A percentile compares a stretch with the other conserved stretches of the same genome.
Conservation (phyloP, 257 asterid species). For the Petunia axillaris region DNA sequence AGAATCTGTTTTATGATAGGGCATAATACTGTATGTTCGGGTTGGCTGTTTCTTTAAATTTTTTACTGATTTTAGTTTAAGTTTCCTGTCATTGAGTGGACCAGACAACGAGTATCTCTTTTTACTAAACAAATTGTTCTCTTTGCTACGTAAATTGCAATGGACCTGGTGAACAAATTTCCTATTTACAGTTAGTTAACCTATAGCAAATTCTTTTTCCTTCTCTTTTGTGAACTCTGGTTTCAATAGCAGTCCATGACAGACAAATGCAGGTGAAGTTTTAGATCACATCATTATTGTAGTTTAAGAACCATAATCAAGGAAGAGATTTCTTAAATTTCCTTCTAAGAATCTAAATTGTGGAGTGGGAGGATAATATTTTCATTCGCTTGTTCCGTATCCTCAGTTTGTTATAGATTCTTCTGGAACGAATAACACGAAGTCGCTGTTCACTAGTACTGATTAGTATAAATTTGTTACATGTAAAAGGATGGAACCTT, state of each 20-base stretch:
- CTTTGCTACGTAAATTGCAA: not conserved
- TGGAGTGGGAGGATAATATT: not conserved
- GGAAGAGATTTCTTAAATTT: not conserved
- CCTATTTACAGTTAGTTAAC: not conserved
- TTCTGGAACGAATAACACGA: not conserved
- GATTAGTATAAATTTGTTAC: not conserved
- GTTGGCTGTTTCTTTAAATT: not conserved
- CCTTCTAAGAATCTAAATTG: not conserved
- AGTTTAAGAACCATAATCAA: not conserved
- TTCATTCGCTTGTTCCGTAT: not conserved
- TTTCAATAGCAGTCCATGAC: not conserved
- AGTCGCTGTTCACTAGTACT: not conserved
- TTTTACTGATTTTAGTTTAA: not conserved
- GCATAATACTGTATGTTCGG: not conserved
- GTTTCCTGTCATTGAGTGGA: not conserved
- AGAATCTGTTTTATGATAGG: conserved; percentile 20
- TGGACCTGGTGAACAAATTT: not conserved
- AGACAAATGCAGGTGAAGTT: not conserved
- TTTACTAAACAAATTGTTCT: not conserved
- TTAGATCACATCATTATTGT: not conserved
- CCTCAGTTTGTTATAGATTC: not conserved
- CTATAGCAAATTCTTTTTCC: not conserved
- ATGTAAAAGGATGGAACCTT: not conserved
- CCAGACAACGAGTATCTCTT: not conserved
- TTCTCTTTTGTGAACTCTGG: not conserved